Evolutionary conservation across 2,329 filamentous ascomycete species (phyloP), one percentile per base, ranked within the genome.

Genomic region (Calonectria hongkongensis): DNA sequence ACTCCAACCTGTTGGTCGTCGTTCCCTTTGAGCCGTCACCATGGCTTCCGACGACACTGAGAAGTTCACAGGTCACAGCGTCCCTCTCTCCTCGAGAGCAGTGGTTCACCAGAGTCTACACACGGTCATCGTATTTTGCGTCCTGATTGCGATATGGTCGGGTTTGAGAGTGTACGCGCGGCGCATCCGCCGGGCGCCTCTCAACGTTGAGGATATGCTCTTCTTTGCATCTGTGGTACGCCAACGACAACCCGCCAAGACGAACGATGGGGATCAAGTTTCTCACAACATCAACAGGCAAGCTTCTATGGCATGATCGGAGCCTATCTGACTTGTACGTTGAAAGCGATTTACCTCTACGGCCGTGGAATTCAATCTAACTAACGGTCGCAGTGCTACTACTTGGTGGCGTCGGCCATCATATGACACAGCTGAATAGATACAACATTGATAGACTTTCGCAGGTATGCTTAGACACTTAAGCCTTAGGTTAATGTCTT

Each of bases 141-240:
- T 75, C 25, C 41, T 75, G 36, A 67, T 75, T 65, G 56, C 73
- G 5, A 33, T 75, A 54, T 75, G 73, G 68, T 68, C 71, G 16
- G 39, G 25, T 3, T 62, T 73, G 25, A 68, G 73, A 8, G 18
- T 75, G 21, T 75, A 73, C 43, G 71, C 73, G 28, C 68, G 71
- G 39, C 68, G 68, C 28, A 56, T 75, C 10, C 71, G 73, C 0
- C 47, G 68, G 9, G 62, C 71, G 13, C 73, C 73, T 0, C n/a
- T 75, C 30, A 73, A 70, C 21, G 62, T 69, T 27, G 73, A 75
- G 18, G 73, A 75, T 62, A 48, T 68, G 16, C 51, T 75, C 18
- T 73, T 75, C 54, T 75, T 71, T 27, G 48, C 66, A n/a, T 75
- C 73, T 28, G 73, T 75, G 71, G 73, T 75, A 73, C n/a, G 68